Conservation (phyloP, 352 stramenopile genomes). For the Phytopythium vexans region DNA sequence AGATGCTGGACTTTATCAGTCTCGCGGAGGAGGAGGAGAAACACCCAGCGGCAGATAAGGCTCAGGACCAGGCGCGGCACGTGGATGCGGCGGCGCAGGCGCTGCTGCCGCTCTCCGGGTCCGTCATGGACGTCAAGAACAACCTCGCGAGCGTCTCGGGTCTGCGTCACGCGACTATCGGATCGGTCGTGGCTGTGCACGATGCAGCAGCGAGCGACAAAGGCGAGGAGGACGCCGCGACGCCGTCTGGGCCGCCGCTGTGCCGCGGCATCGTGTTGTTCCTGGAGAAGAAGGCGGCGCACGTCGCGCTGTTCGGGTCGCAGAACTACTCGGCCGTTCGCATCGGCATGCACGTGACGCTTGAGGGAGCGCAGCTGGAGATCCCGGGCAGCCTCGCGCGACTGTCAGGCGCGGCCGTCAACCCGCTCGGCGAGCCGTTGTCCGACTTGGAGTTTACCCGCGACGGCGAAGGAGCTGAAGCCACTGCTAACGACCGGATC, state of each 20-base stretch:
- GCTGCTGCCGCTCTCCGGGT: constrained; percentile 43
- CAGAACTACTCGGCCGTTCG: constrained; percentile 17
- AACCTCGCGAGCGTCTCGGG: constrained; percentile 70
- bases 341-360: constrained; percentile 59
- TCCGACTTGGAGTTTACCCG: constrained; percentile 8
- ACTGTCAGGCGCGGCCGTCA: constrained; percentile 45
- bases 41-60: neutral
- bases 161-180: constrained; percentile 63
- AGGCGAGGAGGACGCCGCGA: constrained; percentile 18
- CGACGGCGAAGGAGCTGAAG: constrained; percentile 3
- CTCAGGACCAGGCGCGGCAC: neutral
- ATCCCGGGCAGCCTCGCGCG: constrained; percentile 40
- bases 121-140: constrained; percentile 71
- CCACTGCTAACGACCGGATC: constrained; percentile 26
- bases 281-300: constrained; percentile 52
- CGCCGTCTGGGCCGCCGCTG: constrained; percentile 13
- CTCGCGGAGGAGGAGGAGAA: constrained; percentile 27
- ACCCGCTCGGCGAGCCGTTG: constrained; percentile 43
- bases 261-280: constrained; percentile 56
- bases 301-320: constrained; percentile 52
- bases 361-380: constrained; percentile 46
- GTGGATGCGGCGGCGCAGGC: constrained; percentile 13
- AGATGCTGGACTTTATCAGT: constrained; percentile 68
- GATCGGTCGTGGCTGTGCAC: constrained; percentile 60
- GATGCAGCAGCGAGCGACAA: constrained; percentile 12